Evolutionary conservation across 1,284 basidiomycete species (phyloP).

Genomic region (Ustilago cynodontis): DNA sequence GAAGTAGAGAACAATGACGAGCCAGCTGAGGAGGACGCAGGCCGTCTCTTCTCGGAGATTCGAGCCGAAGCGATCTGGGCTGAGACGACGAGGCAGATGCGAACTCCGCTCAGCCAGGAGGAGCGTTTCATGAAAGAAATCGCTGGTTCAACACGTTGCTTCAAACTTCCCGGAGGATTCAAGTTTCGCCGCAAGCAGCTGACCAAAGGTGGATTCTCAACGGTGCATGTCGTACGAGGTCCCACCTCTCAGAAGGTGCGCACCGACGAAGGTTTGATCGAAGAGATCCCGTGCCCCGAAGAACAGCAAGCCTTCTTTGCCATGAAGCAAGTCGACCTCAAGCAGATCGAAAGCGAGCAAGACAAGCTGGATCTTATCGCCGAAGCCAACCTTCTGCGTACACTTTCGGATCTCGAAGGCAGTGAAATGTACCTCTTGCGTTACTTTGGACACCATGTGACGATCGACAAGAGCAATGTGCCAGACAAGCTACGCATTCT

Average conservation of each 20-base stretch:
- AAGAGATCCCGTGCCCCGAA: constrained; percentile 55
- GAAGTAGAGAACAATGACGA: constrained; percentile 21
- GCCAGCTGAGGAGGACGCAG: constrained; percentile 34
- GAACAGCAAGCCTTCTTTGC: constrained; percentile 66
- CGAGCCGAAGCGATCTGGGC: constrained; percentile 53
- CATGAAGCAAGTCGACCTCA: constrained; percentile 68
- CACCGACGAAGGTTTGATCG: constrained; percentile 39
- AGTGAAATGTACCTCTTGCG: constrained; percentile 65
- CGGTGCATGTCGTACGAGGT: constrained; percentile 66
- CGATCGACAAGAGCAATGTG: constrained; percentile 37
- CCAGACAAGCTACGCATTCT: constrained; percentile 65
- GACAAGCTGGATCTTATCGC: constrained; percentile 65
- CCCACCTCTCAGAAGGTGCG: constrained; percentile 50
- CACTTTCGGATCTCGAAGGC: constrained; percentile 56
- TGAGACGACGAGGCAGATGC: constrained; percentile 47
- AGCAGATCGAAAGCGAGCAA: constrained; percentile 63
- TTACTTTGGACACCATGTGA: constrained; percentile 67
- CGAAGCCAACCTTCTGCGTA: constrained; percentile 64
- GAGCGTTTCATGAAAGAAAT: constrained; percentile 42
- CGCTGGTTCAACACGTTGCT: constrained; percentile 39
- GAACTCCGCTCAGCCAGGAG: constrained; percentile 31
- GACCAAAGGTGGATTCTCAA: constrained; percentile 67
- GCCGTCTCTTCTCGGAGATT: constrained; percentile 41
- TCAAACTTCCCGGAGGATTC: constrained; percentile 57
- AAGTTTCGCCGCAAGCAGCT: constrained; percentile 61